These are phyloP conservation scores for Elsinoe ampelina DNA, from an alignment of 2,329 filamentous ascomycete species.

Conservation along the genomic window DNA sequence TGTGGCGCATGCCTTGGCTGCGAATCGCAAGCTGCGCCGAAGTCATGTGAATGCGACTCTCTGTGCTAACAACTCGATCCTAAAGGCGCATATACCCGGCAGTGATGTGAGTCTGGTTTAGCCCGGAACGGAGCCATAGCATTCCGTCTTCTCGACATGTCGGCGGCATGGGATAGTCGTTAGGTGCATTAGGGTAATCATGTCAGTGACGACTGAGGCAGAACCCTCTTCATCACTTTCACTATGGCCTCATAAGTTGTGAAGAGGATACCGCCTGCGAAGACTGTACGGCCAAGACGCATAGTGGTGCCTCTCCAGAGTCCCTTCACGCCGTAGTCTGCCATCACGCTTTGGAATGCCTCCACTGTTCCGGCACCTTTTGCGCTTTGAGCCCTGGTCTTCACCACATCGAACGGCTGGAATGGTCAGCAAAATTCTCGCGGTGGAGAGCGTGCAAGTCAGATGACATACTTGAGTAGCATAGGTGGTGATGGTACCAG, in stretches of 20 bases:
- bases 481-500: slow-evolving; percentile 52
- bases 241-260: slow-evolving; percentile 52
- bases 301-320: slow-evolving; percentile 62
- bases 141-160: no score
- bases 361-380: slow-evolving; percentile 48
- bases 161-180: no score
- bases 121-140: no score
- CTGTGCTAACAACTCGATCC: no score
- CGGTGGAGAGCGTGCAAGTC: neutral
- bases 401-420: slow-evolving; percentile 55
- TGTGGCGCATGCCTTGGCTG: no score
- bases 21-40: no score
- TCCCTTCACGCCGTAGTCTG: slow-evolving; percentile 49
- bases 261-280: slow-evolving; percentile 59
- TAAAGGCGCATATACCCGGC: no score
- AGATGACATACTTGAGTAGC: slow-evolving; percentile 29
- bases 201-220: slow-evolving; percentile 9
- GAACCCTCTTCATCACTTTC: slow-evolving; percentile 36
- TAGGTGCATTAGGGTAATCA: neutral
- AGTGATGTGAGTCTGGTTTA: no score
- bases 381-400: slow-evolving; percentile 54
- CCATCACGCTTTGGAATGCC: slow-evolving; percentile 45
- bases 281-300: slow-evolving; percentile 53
- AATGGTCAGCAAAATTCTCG: neutral
- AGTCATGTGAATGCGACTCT: no score